Conservation (phyloP, 106 monocot species). For the Dioscorea zingiberensis region DNA sequence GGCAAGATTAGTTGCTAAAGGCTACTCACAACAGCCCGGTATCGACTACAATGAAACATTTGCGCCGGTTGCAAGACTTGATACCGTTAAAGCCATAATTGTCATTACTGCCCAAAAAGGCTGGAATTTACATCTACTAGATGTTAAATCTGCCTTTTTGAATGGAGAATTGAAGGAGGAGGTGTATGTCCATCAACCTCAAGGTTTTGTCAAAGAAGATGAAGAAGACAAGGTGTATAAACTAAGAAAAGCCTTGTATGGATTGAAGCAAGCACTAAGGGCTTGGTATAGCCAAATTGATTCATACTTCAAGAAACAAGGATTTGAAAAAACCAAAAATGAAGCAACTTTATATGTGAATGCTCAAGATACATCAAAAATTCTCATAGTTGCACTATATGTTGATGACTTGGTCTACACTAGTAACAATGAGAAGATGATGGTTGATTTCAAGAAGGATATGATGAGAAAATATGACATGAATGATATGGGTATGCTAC, state of each 20-base stretch:
- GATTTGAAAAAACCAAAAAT: conserved; percentile 8
- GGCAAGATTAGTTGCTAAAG: background rate
- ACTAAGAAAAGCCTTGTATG: background rate
- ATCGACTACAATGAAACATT: conserved; percentile 1
- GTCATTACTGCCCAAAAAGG: background rate
- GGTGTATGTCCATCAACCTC: background rate
- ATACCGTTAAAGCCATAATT: no score
- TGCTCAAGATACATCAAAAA: background rate
- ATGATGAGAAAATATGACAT: background rate
- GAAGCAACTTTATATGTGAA: background rate
- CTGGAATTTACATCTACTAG: background rate
- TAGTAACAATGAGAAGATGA: background rate
- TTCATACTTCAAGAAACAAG: background rate
- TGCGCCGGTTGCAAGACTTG: background rate
- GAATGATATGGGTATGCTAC: background rate
- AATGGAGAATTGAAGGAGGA: background rate
- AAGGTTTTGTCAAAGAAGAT: background rate
- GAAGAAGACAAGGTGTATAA: background rate
- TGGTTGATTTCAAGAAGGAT: background rate
- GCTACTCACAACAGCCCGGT: background rate
- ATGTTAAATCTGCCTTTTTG: background rate
- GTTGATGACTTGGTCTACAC: background rate
- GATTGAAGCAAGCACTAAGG: background rate
- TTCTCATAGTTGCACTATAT: conserved; percentile 1
- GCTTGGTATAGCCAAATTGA: conserved; percentile 5